A percentile compares a stretch with the other conserved stretches of the same genome.
Conservation (phyloP, 805 yeast species). For the Torulaspora delbrueckii region DNA sequence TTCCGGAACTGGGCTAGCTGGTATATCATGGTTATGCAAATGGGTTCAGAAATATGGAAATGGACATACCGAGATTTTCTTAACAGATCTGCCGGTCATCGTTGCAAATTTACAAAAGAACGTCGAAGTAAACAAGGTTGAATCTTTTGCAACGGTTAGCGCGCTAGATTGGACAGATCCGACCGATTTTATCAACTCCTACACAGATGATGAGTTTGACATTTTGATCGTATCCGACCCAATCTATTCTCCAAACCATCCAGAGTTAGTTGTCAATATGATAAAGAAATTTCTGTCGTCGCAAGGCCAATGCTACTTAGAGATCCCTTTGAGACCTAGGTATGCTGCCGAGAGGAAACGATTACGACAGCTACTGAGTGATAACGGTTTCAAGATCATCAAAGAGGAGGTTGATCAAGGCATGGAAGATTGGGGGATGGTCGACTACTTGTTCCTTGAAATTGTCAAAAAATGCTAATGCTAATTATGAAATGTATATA, state of each 20-base stretch:
- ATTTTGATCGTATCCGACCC: constrained; percentile 82
- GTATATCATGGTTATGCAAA: constrained; percentile 53
- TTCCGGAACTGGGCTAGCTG: constrained; percentile 90
- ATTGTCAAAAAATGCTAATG: constrained; percentile 12
- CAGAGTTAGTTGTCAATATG: constrained; percentile 63
- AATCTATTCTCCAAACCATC: constrained; percentile 78
- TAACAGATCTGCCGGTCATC: constrained; percentile 81
- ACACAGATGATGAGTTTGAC: constrained; percentile 40
- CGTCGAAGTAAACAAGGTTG: constrained; percentile 46
- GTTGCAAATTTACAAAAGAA: constrained; percentile 62
- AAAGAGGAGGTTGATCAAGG: constrained; percentile 54
- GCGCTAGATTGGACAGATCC: constrained; percentile 81
- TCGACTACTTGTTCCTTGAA: constrained; percentile 46
- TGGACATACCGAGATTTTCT: constrained; percentile 41
- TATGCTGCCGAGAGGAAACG: constrained; percentile 60
- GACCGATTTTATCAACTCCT: constrained; percentile 30
- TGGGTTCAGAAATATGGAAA: constrained; percentile 37
- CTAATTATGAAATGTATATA: neutral
- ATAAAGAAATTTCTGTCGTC: constrained; percentile 47
- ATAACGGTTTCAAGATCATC: constrained; percentile 27
- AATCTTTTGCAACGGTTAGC: constrained; percentile 35
- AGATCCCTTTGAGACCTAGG: constrained; percentile 67
- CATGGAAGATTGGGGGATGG: constrained; percentile 79
- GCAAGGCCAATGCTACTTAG: constrained; percentile 47
- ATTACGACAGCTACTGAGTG: constrained; percentile 53